Percentiles rank a stretch among this genome's conserved stretches.
Conservation (phyloP, 1,139 yeast genomes). For the Geotrichum carabidarum region DNA sequence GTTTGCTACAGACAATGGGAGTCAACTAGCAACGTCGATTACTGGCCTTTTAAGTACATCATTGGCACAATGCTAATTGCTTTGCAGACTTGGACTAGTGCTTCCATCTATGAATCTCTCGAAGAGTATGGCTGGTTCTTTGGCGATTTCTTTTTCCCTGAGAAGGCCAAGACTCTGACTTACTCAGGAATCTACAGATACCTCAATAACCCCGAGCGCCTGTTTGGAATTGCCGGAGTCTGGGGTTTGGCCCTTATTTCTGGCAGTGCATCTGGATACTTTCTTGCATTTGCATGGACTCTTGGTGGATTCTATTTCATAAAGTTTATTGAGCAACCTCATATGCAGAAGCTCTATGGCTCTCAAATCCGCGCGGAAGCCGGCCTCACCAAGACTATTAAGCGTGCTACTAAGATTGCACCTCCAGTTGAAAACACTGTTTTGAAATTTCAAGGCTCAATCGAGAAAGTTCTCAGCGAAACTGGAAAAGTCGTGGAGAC, state of each 20-base stretch:
- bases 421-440: slow-evolving; percentile 28
- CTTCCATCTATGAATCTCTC: slow-evolving; percentile 65
- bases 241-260: slow-evolving; percentile 72
- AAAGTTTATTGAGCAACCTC: slow-evolving; percentile 71
- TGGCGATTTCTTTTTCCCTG: slow-evolving; percentile 77
- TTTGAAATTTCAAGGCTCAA: slow-evolving; percentile 32
- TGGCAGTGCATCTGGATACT: slow-evolving; percentile 53
- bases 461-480: slow-evolving; percentile 39
- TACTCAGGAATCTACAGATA: slow-evolving; percentile 83
- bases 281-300: slow-evolving; percentile 65
- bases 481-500: slow-evolving; percentile 36
- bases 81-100: slow-evolving; percentile 68
- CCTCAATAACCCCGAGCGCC: slow-evolving; percentile 78
- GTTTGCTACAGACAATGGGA: slow-evolving; percentile 38
- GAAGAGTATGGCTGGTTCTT: slow-evolving; percentile 89
- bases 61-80: slow-evolving; percentile 51
- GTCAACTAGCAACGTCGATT: slow-evolving; percentile 34
- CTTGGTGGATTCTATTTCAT: slow-evolving; percentile 61
- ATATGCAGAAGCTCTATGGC: slow-evolving; percentile 76
- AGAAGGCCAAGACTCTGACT: slow-evolving; percentile 49
- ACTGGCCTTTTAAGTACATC: slow-evolving; percentile 53
- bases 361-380: slow-evolving; percentile 46
- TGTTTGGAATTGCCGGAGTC: slow-evolving; percentile 75
- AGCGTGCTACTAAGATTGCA: slow-evolving; percentile 29
- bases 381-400: slow-evolving; percentile 63